Evolutionary conservation across 139 green algal species (phyloP), one percentile per base, ranked within the genome.

Genomic region (Eudorina sp.): DNA sequence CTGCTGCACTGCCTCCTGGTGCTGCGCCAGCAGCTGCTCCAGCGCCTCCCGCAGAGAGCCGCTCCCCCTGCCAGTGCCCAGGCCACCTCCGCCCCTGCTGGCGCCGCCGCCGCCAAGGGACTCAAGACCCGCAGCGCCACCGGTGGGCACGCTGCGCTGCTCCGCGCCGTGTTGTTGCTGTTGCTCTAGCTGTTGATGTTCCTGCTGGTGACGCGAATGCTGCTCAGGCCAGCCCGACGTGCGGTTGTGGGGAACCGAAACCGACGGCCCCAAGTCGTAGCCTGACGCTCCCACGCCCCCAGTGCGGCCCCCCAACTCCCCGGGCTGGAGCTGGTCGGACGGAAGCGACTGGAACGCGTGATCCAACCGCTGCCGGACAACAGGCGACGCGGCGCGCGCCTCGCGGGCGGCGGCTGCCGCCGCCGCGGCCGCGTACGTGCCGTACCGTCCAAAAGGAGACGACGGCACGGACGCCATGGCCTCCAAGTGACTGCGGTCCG

Each of bases 1-100:
- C 81, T 87, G 81, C n/a, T 72, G 68, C 68, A 88, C 83, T 9
- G 53, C 68, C 3, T 88, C 83, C 3, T 88, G 68, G 27, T 88
- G 83, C 38, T 88, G 83, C 9, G 36, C 68, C 34, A 88, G 48
- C 68, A 88, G 83, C 38, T 82, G 68, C 9, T 40, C 83, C 66
- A 88, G 46, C 3, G 83, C 68, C 48, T 55, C 83, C 19, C 68
- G 83, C 69, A 88, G 66, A 31, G 51, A 75, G 18, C 18, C 18
- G 23, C 19, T 55, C 11, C 48, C 48, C 11, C 48, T 55, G 48
- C 48, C n/a, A n/a, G n/a, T n/a, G n/a, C n/a, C n/a, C n/a, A n/a
- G n/a, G n/a, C n/a, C n/a, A n/a, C n/a, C n/a, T n/a, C n/a, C n/a
- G n/a, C n/a, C n/a, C n/a, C n/a, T 55, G 48, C 48, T 13, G 48